phyloP scores from a whole-genome alignment of 2,329 filamentous ascomycete genomes.

The Tolypocladium cylindrosporum region DNA sequence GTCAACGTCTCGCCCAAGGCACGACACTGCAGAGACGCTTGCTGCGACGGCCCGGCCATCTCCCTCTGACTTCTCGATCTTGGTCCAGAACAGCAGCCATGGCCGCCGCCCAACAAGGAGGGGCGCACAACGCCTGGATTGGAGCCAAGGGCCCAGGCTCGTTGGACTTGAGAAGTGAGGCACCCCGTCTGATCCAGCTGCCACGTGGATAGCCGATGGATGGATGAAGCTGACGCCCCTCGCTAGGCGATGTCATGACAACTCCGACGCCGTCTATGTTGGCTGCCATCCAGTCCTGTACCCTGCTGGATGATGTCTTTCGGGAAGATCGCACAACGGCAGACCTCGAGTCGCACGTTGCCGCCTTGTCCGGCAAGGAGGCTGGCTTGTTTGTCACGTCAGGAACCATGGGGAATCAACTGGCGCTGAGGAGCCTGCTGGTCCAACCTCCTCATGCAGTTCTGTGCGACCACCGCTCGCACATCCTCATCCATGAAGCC shows the following conservation, averaged over 20 bases:
- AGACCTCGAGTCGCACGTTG: slow-evolving; percentile 64
- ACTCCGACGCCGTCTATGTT: slow-evolving; percentile 77
- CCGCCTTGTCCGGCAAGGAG: slow-evolving; percentile 64
- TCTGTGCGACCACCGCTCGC: slow-evolving; percentile 67
- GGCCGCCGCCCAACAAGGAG: not conserved
- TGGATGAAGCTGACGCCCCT: not conserved
- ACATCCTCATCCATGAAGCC: slow-evolving; percentile 62
- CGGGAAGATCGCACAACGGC: slow-evolving; percentile 71
- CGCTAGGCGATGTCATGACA: slow-evolving; percentile 47
- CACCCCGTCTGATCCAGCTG: not conserved
- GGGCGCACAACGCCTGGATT: slow-evolving; percentile 8
- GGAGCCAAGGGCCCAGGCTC: slow-evolving; percentile 8
- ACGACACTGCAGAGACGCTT: not conserved
- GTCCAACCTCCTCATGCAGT: slow-evolving; percentile 71
- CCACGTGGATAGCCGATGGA: not conserved
- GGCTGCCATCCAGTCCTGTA: slow-evolving; percentile 61
- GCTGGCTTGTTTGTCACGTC: slow-evolving; percentile 73
- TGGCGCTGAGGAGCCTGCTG: slow-evolving; percentile 69
- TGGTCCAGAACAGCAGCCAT: not conserved
- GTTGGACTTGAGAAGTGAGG: slow-evolving; percentile 11
- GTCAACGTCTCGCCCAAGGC: not conserved
- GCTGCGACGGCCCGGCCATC: not conserved
- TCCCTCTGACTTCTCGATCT: not conserved
- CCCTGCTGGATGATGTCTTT: slow-evolving; percentile 77
- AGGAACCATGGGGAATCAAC: slow-evolving; percentile 91